A percentile compares a stretch with the other conserved stretches of the same genome.
Evolutionary conservation across 768 basidiomycete genomes (phyloP).

Genomic region (Suillus occidentalis): DNA sequence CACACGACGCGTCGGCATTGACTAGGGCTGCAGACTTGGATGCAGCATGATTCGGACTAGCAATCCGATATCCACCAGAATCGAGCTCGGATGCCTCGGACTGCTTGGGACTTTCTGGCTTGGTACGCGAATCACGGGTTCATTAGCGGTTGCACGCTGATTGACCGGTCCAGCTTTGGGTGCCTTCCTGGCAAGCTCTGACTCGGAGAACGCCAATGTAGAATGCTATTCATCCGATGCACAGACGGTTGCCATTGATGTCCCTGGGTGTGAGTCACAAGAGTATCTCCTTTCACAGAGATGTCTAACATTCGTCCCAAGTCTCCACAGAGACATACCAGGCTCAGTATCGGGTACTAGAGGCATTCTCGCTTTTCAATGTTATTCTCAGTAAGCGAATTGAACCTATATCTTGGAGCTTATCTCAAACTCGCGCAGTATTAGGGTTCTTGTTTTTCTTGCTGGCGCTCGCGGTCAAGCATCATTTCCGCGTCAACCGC

Average conservation of each 20-base stretch:
- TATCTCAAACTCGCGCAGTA: constrained; percentile 36
- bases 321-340: constrained; percentile 86
- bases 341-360: constrained; percentile 84
- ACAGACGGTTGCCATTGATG: constrained; percentile 51
- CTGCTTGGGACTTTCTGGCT: constrained; percentile 79
- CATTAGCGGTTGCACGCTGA: constrained; percentile 13
- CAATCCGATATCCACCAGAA: constrained; percentile 78
- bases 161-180: constrained; percentile 57
- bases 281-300: not conserved
- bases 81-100: constrained; percentile 71
- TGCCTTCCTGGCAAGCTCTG: constrained; percentile 69
- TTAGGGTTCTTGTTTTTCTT: constrained; percentile 48
- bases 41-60: constrained; percentile 63
- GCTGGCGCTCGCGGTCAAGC: constrained; percentile 43
- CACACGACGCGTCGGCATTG: not conserved
- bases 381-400: constrained; percentile 58
- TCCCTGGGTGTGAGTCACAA: constrained; percentile 61
- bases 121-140: constrained; percentile 43
- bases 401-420: not conserved
- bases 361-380: constrained; percentile 79
- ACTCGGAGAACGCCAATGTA: constrained; percentile 75
- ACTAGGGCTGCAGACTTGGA: constrained; percentile 46
- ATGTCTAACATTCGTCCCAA: constrained; percentile 26
- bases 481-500: constrained; percentile 42
- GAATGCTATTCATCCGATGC: constrained; percentile 71